Evolutionary conservation across 2,329 filamentous ascomycete genomes (phyloP).

Genomic region (Colletotrichum sp.): DNA sequence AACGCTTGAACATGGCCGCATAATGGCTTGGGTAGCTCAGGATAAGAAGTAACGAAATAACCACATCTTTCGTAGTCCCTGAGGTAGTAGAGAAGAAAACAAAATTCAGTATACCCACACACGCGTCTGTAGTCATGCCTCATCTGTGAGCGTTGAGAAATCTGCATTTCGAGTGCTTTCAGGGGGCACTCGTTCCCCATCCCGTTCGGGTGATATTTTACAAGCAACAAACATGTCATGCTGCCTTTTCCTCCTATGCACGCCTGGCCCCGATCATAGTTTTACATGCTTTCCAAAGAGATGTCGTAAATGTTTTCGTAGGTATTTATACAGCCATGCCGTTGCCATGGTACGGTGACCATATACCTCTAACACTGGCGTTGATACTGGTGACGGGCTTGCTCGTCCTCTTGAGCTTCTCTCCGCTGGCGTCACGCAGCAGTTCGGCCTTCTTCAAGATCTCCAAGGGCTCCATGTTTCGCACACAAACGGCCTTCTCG

Average conservation of each 20-base stretch:
- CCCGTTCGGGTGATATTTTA: slow-evolving; percentile 11
- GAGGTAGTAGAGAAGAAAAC: not conserved
- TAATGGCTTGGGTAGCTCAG: not conserved
- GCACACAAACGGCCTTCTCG: slow-evolving; percentile 85
- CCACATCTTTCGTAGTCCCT: not conserved
- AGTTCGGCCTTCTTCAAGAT: slow-evolving; percentile 81
- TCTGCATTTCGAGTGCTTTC: slow-evolving; percentile 1
- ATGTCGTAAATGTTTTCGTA: not conserved
- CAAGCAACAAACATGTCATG: slow-evolving; percentile 4
- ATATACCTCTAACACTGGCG: slow-evolving; percentile 71
- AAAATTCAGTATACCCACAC: slow-evolving; percentile 7
- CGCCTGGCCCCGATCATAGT: not conserved
- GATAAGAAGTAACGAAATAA: not conserved
- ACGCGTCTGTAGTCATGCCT: not conserved
- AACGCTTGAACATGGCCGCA: not conserved
- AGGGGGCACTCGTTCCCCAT: not conserved
- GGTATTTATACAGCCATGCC: slow-evolving; percentile 54
- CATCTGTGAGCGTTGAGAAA: not conserved
- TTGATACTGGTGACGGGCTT: slow-evolving; percentile 71
- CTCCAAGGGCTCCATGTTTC: slow-evolving; percentile 81
- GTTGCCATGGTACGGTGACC: slow-evolving; percentile 72
- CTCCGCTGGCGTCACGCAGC: slow-evolving; percentile 75
- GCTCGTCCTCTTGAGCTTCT: slow-evolving; percentile 69
- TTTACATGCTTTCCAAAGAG: slow-evolving; percentile 5
- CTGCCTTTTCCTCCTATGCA: not conserved